These are phyloP conservation scores for Alternaria novae-zelandiae DNA, from an alignment of 2,329 filamentous ascomycete species.

Conservation along the genomic window DNA sequence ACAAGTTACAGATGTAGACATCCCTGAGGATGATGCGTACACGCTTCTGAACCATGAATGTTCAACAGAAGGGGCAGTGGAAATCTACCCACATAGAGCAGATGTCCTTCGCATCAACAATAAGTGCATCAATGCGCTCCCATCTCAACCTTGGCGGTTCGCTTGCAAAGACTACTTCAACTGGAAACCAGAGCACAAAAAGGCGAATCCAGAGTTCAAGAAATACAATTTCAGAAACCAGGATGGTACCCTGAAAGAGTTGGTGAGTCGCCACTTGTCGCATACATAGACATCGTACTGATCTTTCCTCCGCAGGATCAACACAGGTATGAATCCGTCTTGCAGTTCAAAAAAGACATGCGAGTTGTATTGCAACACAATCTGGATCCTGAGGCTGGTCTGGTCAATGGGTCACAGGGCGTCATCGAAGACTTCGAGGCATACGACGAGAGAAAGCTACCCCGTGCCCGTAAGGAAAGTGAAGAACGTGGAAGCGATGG, in stretches of 20 bases:
- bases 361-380: constrained; percentile 62
- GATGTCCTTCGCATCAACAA: constrained; percentile 44
- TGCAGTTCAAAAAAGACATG: constrained; percentile 60
- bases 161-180: constrained; percentile 52
- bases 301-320: constrained; percentile 32
- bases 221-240: neutral
- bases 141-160: constrained; percentile 30
- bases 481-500: neutral
- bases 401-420: constrained; percentile 47
- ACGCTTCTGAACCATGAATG: neutral
- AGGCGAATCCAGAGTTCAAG: constrained; percentile 10
- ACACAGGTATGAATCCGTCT: constrained; percentile 54
- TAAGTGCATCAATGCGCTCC: constrained; percentile 41
- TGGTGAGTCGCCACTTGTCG: neutral
- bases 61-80: constrained; percentile 53
- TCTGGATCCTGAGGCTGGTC: constrained; percentile 43
- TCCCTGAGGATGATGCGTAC: neutral
- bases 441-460: constrained; percentile 38
- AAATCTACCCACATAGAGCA: constrained; percentile 51
- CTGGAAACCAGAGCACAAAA: constrained; percentile 40
- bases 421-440: constrained; percentile 46
- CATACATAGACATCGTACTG: neutral
- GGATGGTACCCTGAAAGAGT: neutral
- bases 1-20: neutral
- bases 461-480: constrained; percentile 6